These are phyloP conservation scores for Epichloe coenophiala DNA, from an alignment of 2,329 filamentous ascomycete genomes.

Conservation along the genomic window DNA sequence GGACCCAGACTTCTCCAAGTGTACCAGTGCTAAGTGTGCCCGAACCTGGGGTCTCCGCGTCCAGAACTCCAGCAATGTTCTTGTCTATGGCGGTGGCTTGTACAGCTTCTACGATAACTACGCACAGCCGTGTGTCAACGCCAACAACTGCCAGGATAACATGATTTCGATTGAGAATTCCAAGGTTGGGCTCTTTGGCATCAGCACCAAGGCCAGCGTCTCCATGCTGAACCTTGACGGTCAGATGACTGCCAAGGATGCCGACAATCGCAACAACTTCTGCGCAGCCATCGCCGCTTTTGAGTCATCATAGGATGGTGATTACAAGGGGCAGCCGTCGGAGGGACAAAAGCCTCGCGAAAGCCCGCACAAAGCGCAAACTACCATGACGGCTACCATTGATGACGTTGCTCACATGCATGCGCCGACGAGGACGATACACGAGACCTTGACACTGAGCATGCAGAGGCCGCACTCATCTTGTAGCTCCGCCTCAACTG, in stretches of 20 bases:
- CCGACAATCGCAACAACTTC: conserved; percentile 52
- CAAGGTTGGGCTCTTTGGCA: conserved; percentile 50
- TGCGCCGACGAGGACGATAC: neutral
- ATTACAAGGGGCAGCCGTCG: conserved; percentile 1
- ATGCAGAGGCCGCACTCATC: neutral
- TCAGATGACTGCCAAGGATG: conserved; percentile 35
- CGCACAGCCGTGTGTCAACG: conserved; percentile 51
- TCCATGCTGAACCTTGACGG: conserved; percentile 61
- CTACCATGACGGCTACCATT: neutral
- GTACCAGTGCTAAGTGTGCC: conserved; percentile 42
- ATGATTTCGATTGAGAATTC: conserved; percentile 62
- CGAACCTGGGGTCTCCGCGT: conserved; percentile 70
- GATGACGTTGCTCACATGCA: neutral
- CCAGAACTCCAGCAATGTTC: conserved; percentile 50
- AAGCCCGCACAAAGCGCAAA: neutral
- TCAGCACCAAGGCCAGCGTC: conserved; percentile 61
- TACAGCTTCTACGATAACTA: conserved; percentile 84
- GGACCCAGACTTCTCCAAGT: conserved; percentile 58
- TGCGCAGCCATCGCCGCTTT: conserved; percentile 48
- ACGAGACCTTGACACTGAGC: neutral
- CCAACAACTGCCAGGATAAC: conserved; percentile 61
- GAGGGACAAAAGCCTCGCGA: neutral
- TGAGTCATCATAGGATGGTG: conserved; percentile 12
- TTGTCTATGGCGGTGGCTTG: conserved; percentile 59
- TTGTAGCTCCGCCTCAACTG: conserved; percentile 6